Percentiles rank a stretch among this genome's conserved stretches.
Evolutionary conservation across 2,329 filamentous ascomycete genomes (phyloP).

Genomic region (Trichoderma aggressivum): DNA sequence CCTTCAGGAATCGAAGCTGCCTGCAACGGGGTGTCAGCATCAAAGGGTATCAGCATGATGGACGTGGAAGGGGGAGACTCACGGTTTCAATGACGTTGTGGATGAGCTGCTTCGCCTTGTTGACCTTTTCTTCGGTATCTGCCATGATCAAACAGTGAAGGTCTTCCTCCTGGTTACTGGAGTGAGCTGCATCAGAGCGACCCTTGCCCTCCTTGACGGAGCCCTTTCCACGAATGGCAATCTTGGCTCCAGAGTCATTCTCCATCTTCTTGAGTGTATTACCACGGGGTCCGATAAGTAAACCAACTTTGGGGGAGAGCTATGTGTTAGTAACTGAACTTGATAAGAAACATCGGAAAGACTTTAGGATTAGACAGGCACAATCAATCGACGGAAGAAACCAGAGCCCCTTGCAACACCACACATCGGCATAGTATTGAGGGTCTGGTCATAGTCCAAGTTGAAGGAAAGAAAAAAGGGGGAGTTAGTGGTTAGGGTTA

Average conservation of each 20-base stretch:
- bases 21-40: constrained; percentile 46
- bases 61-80: constrained; percentile 39
- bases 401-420: constrained; percentile 33
- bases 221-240: constrained; percentile 98
- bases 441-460: constrained; percentile 46
- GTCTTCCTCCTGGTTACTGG: constrained; percentile 99
- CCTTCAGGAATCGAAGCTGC: constrained; percentile 97
- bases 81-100: constrained; percentile 99
- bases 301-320: constrained; percentile 91
- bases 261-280: constrained; percentile 99
- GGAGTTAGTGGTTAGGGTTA: constrained; percentile 65
- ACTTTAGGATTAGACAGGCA: constrained; percentile 34
- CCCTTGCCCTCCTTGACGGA: constrained; percentile 99
- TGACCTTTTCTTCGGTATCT: constrained; percentile 98
- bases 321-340: constrained; percentile 79
- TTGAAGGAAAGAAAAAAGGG: constrained; percentile 33
- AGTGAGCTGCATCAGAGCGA: constrained; percentile 96
- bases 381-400: constrained; percentile 33
- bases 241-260: constrained; percentile 93
- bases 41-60: neutral
- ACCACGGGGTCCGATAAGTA: constrained; percentile 99
- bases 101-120: constrained; percentile 97
- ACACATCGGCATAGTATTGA: constrained; percentile 30
- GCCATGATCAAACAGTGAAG: constrained; percentile 99
- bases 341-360: constrained; percentile 10